Evolutionary conservation across 768 basidiomycete genomes (phyloP).

Genomic region (Chlorophyllum brunneum): DNA sequence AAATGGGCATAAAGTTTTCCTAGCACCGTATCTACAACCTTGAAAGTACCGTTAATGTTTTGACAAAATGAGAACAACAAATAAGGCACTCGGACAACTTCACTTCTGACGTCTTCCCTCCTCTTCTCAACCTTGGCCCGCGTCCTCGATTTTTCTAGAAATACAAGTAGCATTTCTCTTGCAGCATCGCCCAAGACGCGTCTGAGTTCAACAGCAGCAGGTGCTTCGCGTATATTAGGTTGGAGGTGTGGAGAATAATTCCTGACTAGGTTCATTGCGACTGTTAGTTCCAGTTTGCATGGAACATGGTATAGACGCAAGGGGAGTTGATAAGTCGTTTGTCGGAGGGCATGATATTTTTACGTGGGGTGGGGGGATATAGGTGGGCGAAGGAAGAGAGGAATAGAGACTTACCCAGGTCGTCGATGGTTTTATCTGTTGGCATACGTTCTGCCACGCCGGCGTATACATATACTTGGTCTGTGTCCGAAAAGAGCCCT

Average conservation of each 20-base stretch:
- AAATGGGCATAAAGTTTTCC: constrained; percentile 67
- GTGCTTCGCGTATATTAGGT: constrained; percentile 62
- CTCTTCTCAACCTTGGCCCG: constrained; percentile 36
- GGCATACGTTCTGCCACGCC: constrained; percentile 76
- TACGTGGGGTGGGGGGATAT: neutral
- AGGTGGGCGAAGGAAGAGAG: constrained; percentile 20
- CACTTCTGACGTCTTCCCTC: constrained; percentile 14
- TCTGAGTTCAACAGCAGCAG: constrained; percentile 66
- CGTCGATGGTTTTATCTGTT: constrained; percentile 64
- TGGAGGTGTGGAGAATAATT: constrained; percentile 88
- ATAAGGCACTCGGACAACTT: neutral
- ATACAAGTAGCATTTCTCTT: constrained; percentile 68
- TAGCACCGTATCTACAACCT: constrained; percentile 82
- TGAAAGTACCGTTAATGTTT: neutral
- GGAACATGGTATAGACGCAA: constrained; percentile 19
- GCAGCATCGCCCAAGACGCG: constrained; percentile 63
- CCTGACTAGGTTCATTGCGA: constrained; percentile 84
- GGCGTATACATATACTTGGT: constrained; percentile 66
- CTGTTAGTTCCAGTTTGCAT: constrained; percentile 63
- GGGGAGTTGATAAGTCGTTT: constrained; percentile 24
- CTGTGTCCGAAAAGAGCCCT: constrained; percentile 47
- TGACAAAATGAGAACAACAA: neutral
- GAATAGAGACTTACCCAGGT: constrained; percentile 72
- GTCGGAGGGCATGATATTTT: constrained; percentile 20
- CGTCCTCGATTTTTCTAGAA: constrained; percentile 59